Evolutionary conservation across 139 green algal species (phyloP), one percentile per base, ranked within the genome.

Genomic region (Edaphochlamys debaryana): DNA sequence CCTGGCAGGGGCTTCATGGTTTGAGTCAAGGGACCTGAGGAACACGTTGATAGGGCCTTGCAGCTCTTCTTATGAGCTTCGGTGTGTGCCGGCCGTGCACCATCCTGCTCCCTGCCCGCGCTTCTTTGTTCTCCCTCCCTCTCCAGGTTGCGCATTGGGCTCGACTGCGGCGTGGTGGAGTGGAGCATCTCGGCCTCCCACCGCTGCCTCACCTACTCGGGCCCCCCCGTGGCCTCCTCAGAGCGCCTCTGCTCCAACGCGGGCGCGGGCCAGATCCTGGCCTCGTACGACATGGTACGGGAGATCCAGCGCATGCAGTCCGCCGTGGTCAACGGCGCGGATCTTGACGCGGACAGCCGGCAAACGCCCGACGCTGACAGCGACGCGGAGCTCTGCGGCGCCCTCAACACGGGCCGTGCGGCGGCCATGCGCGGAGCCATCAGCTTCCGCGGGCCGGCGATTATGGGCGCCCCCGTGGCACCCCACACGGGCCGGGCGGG

Each of bases 251-350:
- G 20, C 37, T 20, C 52, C 3, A 25, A 15, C 20, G 52, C 71
- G 2, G 36, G 23, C 2, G 29, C 34, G 1, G 52, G 52, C 20
- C 71, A 79, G 71, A 52, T 79, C 52, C 73, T 80, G 27, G 56
- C 56, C 29, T 60, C 73, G 19, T 69, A 32, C 29, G 56, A 40
- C 36, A 37, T 40, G 0, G 69, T 80, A 56, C 6, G 23, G 8
- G 56, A 80, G 73, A 27, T 80, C 29, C 73, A 80, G 30, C 37
- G 73, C 38, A 80, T 80, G 73, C 73, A 80, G 56, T 11, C 29
- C 38, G 42, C 52, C 30, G 9, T 70, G 0, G 37, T 9, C 7
- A 38, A 30, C 32, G 54, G 36, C 15, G 37, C 23, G 11, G 72
- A 56, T 36, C 23, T 9, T 17, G 50, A 22, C 50, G 9, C 70